Conservation (phyloP, 129 eudicot species). For the Cynara cardunculus region DNA sequence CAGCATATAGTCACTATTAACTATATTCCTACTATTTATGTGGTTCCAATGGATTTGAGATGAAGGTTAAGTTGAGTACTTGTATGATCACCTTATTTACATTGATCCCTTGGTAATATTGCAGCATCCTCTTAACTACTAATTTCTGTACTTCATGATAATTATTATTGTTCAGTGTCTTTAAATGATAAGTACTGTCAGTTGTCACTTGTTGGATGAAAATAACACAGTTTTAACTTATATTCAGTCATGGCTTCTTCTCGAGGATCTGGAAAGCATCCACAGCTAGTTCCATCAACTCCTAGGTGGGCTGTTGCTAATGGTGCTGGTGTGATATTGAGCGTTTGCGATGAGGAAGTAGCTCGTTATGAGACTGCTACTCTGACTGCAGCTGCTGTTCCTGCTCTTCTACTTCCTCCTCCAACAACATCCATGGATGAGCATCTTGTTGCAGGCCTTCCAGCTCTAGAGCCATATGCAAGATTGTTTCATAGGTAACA, state of each 20-base stretch:
- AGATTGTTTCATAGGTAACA: conserved; percentile 80
- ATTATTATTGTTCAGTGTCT: neutral
- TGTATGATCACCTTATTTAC: too few species aligned
- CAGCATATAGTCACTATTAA: too few species aligned
- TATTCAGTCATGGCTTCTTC: conserved; percentile 59
- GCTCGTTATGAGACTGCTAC: conserved; percentile 91
- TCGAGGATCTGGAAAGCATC: conserved; percentile 94
- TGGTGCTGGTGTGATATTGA: conserved; percentile 97
- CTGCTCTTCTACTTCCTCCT: conserved; percentile 98
- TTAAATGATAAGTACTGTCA: neutral
- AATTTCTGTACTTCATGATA: neutral
- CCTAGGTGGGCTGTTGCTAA: conserved; percentile 99
- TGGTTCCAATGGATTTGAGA: too few species aligned
- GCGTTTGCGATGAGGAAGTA: conserved; percentile 97
- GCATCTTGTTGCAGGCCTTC: conserved; percentile 96
- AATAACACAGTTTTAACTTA: neutral
- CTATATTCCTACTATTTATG: too few species aligned
- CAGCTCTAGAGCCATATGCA: conserved; percentile 97
- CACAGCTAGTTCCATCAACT: conserved; percentile 86
- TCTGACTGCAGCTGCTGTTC: conserved; percentile 94
- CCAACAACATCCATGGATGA: conserved; percentile 97
- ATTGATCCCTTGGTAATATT: too few species aligned
- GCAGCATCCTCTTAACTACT: too few species aligned
- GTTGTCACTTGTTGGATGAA: neutral
- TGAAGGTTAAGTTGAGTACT: too few species aligned